These are phyloP conservation scores for Neocallimastix lanati DNA, from an alignment of 192 early-diverging fungal genomes.

Conservation along the genomic window DNA sequence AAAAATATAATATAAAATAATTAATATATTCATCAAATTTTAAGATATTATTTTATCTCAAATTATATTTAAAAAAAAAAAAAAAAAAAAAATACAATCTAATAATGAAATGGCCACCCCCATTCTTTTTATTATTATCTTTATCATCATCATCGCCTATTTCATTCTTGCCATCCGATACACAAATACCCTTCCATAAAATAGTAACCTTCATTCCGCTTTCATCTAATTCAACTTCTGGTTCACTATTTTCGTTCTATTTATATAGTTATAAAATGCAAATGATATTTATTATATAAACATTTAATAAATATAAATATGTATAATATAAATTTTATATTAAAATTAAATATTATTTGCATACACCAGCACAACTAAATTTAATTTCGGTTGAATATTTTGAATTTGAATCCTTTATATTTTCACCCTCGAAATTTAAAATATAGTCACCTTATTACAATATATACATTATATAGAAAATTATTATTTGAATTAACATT, in stretches of 20 bases:
- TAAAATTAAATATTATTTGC: too few relatives aligned
- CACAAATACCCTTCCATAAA: background rate
- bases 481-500: too few relatives aligned
- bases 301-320: too few relatives aligned
- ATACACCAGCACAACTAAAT: background rate
- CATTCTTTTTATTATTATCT: background rate
- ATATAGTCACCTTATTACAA: background rate
- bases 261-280: too few relatives aligned
- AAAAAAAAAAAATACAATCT: background rate
- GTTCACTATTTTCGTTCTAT: background rate
- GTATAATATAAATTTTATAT: too few relatives aligned
- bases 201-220: background rate
- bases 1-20: too few relatives aligned
- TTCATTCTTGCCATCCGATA: background rate
- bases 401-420: too few relatives aligned
- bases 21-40: too few relatives aligned
- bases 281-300: too few relatives aligned
- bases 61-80: too few relatives aligned
- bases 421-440: background rate
- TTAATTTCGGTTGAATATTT: background rate
- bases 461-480: too few relatives aligned
- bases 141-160: background rate
- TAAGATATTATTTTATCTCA: too few relatives aligned
- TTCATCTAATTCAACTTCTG: background rate
- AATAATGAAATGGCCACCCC: background rate